A percentile compares a stretch with the other conserved stretches of the same genome.
Evolutionary conservation across 1,284 basidiomycete genomes (phyloP).

Genomic region (Fomitopsis palustris): DNA sequence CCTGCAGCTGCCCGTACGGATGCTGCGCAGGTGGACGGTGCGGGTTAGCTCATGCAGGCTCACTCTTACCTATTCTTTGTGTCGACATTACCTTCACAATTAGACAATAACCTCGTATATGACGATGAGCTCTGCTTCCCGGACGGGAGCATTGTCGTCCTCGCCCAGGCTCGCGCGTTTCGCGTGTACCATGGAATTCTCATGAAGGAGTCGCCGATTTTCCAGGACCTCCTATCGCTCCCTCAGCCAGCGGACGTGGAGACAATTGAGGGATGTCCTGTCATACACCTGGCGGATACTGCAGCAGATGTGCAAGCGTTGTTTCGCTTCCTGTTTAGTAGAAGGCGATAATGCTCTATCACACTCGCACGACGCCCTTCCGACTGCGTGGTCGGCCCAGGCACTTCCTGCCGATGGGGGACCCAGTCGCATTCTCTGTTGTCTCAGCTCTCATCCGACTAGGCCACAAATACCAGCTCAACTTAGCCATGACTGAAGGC

Average conservation of each 20-base stretch:
- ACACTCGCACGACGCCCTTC: too few species aligned
- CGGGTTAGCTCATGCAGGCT: too few species aligned
- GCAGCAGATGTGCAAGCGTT: background rate
- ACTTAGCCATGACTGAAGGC: background rate
- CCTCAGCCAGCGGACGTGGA: background rate
- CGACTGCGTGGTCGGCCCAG: too few species aligned
- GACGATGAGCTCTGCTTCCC: conserved; percentile 2
- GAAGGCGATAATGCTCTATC: background rate
- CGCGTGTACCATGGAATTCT: background rate
- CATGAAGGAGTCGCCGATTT: conserved; percentile 9
- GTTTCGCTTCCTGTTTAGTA: background rate
- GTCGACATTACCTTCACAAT: too few species aligned
- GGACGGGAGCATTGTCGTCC: conserved; percentile 4
- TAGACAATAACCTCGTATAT: background rate
- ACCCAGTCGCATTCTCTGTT: background rate
- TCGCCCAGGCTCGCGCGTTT: background rate
- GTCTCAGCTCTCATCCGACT: background rate
- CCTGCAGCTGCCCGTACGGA: too few species aligned
- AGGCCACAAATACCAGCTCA: background rate
- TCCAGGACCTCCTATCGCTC: conserved; percentile 12
- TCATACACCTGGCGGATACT: background rate
- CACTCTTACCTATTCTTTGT: too few species aligned
- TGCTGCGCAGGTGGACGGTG: too few species aligned
- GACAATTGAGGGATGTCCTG: background rate
- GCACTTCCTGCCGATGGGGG: background rate